These are phyloP conservation scores for Primulina tabacum DNA, from an alignment of 257 asterid genomes.

Conservation along the genomic window DNA sequence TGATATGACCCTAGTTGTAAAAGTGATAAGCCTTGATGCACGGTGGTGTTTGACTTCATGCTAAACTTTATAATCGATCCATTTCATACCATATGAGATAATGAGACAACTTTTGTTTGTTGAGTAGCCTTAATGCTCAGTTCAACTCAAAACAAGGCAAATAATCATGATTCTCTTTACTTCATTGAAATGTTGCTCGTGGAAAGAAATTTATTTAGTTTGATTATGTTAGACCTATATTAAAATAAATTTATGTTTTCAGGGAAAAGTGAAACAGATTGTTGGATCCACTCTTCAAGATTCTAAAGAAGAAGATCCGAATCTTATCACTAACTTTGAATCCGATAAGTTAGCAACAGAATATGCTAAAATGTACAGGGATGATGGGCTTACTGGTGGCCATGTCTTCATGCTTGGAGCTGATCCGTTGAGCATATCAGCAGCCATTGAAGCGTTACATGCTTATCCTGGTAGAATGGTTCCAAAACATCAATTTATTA, in stretches of 20 bases:
- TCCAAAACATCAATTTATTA: neutral
- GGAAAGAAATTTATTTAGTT: neutral
- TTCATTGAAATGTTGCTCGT: neutral
- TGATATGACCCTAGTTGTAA: neutral
- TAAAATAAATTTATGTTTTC: constrained; percentile 19
- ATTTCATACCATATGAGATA: neutral
- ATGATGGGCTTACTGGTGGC: constrained; percentile 81
- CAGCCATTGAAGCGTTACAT: constrained; percentile 84
- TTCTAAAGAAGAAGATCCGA: constrained; percentile 59
- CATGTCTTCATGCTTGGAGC: constrained; percentile 98
- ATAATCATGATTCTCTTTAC: neutral
- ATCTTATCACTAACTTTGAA: constrained; percentile 80
- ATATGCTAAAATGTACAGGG: constrained; percentile 80
- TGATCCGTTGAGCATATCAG: constrained; percentile 75
- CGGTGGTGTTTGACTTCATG: neutral
- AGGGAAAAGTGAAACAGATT: constrained; percentile 99
- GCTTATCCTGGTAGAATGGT: constrained; percentile 74
- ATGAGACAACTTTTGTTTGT: neutral
- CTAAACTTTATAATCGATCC: neutral
- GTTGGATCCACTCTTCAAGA: constrained; percentile 96
- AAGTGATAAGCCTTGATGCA: neutral
- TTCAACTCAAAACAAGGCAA: neutral
- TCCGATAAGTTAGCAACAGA: constrained; percentile 90
- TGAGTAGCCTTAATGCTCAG: neutral
- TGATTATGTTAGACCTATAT: constrained; percentile 18